Conservation (phyloP, 2,329 filamentous ascomycete species). For the Monosporascus sp. region DNA sequence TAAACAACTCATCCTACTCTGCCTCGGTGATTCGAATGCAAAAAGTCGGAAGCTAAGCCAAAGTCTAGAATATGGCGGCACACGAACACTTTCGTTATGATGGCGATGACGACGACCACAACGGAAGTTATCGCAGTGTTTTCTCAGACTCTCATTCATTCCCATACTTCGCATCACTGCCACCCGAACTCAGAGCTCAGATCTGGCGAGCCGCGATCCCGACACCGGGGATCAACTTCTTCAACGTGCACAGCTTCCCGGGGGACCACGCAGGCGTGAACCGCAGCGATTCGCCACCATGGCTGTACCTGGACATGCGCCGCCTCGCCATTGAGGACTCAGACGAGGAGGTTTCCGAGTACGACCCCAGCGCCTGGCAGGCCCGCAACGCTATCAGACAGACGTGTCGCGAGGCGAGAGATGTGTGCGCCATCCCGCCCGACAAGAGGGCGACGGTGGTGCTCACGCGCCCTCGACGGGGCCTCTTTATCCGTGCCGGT, state of each 20-base stretch:
- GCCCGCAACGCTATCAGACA: slow-evolving; percentile 16
- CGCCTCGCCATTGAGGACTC: slow-evolving; percentile 21
- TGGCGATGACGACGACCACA: not conserved
- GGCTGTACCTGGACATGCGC: slow-evolving; percentile 25
- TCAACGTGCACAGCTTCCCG: slow-evolving; percentile 30
- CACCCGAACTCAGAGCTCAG: slow-evolving; percentile 24
- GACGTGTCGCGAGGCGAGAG: slow-evolving; percentile 23
- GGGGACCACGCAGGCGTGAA: slow-evolving; percentile 24
- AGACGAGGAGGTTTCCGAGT: slow-evolving; percentile 19
- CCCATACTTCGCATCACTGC: slow-evolving; percentile 19
- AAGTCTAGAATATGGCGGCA: not conserved
- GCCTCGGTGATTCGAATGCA: not conserved
- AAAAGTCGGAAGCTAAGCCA: not conserved
- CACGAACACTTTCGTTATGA: not conserved
- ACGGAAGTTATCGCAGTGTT: not conserved
- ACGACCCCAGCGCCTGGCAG: slow-evolving; percentile 28
- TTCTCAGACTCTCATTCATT: slow-evolving; percentile 8
- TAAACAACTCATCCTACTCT: no score
- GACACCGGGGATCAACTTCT: slow-evolving; percentile 27
- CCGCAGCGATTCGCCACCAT: slow-evolving; percentile 23
- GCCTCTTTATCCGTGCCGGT: slow-evolving; percentile 23
- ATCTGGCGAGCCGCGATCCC: slow-evolving; percentile 24
- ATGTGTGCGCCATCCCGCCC: slow-evolving; percentile 15
- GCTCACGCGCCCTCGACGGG: slow-evolving; percentile 22
- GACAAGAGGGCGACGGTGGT: slow-evolving; percentile 15